phyloP scores from a whole-genome alignment of 2,329 filamentous ascomycete genomes.

The Paraconiothyrium brasiliense region DNA sequence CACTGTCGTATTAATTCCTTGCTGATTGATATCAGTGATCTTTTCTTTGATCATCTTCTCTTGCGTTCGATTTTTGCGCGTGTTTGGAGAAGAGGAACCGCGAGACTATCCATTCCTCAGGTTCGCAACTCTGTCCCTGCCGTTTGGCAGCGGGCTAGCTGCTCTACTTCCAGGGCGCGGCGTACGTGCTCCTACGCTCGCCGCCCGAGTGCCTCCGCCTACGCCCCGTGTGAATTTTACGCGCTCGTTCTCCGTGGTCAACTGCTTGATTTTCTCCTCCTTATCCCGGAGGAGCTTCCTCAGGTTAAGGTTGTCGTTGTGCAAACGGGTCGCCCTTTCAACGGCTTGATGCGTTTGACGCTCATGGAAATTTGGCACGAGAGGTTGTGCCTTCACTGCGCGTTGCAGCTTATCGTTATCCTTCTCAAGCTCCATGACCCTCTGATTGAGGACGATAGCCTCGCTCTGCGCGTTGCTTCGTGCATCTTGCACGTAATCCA shows the following conservation, averaged over 20 bases:
- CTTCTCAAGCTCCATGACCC: conserved; percentile 24
- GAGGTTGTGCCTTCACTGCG: conserved; percentile 26
- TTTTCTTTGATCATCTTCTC: neutral
- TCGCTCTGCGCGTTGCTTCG: conserved; percentile 56
- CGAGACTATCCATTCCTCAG: conserved; percentile 32
- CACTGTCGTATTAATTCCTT: neutral
- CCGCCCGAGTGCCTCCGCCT: conserved; percentile 39
- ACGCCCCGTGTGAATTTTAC: conserved; percentile 31
- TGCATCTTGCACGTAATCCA: conserved; percentile 65
- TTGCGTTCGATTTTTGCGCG: neutral
- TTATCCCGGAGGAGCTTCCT: conserved; percentile 29
- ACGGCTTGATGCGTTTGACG: conserved; percentile 21
- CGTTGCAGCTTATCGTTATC: conserved; percentile 26
- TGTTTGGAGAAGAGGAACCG: neutral
- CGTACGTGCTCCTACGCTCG: conserved; percentile 42
- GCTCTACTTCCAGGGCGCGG: conserved; percentile 36
- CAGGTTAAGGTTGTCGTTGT: conserved; percentile 23
- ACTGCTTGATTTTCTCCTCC: conserved; percentile 33
- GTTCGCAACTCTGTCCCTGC: conserved; percentile 30
- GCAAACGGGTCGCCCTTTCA: conserved; percentile 19
- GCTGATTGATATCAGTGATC: neutral
- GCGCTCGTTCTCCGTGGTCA: conserved; percentile 18
- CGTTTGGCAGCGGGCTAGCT: conserved; percentile 35
- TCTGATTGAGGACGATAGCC: conserved; percentile 21
- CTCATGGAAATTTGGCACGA: conserved; percentile 31